Evolutionary conservation across 2,329 filamentous ascomycete genomes (phyloP).

Genomic region (Penicillium sp.): DNA sequence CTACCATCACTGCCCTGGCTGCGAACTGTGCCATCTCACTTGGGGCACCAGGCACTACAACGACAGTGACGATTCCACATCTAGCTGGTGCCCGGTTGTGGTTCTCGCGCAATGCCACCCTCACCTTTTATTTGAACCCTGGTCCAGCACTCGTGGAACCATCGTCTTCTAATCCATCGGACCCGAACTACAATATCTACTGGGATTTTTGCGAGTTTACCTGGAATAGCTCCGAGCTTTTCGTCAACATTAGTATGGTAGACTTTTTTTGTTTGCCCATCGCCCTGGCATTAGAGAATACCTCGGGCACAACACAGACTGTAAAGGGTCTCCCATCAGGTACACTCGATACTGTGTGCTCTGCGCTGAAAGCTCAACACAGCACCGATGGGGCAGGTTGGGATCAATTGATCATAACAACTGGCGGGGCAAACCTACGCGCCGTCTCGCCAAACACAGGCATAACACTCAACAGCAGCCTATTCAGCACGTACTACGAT

Average conservation of each 20-base stretch:
- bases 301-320: slow-evolving; percentile 46
- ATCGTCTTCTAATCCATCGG: slow-evolving; percentile 64
- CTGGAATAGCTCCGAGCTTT: slow-evolving; percentile 61
- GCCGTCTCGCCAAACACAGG: slow-evolving; percentile 46
- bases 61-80: slow-evolving; percentile 65
- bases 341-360: slow-evolving; percentile 58
- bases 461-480: slow-evolving; percentile 41
- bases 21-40: slow-evolving; percentile 64
- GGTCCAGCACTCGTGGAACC: slow-evolving; percentile 73
- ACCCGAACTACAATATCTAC: slow-evolving; percentile 60
- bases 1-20: slow-evolving; percentile 51
- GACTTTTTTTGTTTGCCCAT: slow-evolving; percentile 72
- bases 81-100: slow-evolving; percentile 71
- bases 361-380: slow-evolving; percentile 56
- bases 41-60: slow-evolving; percentile 60
- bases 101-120: slow-evolving; percentile 61
- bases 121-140: slow-evolving; percentile 70
- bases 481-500: slow-evolving; percentile 55
- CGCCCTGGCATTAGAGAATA: slow-evolving; percentile 51
- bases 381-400: slow-evolving; percentile 58
- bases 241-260: slow-evolving; percentile 70
- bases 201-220: slow-evolving; percentile 73
- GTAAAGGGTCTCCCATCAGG: slow-evolving; percentile 60
- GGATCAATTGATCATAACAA: slow-evolving; percentile 58
- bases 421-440: slow-evolving; percentile 41